Evolutionary conservation across 257 asterid genomes (phyloP).

Genomic region (Solanum etuberosum): DNA sequence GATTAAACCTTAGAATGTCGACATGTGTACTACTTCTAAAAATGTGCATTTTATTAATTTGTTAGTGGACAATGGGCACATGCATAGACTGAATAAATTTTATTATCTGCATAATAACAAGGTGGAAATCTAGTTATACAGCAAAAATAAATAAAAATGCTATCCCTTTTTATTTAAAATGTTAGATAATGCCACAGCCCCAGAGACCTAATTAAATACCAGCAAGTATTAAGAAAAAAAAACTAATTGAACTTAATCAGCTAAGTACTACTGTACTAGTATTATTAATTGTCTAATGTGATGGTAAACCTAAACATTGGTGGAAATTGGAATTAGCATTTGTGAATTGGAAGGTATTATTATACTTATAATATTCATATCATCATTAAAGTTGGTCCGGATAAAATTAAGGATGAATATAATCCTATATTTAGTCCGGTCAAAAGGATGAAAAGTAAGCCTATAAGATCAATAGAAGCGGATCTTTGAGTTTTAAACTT

Average conservation of each 20-base stretch:
- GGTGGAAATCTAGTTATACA: conserved; percentile 2
- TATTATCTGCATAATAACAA: not conserved
- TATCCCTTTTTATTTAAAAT: not conserved
- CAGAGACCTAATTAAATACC: not conserved
- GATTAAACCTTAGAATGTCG: not conserved
- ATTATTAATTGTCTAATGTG: not conserved
- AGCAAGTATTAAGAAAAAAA: not conserved
- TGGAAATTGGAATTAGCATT: not conserved
- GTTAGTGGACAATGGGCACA: not conserved
- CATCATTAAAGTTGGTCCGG: not conserved
- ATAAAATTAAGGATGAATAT: too few species aligned
- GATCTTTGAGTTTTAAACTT: too few species aligned
- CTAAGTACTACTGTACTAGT: not conserved
- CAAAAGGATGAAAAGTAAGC: not conserved
- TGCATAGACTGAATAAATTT: not conserved
- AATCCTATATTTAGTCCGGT: not conserved
- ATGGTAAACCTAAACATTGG: not conserved
- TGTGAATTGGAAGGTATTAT: not conserved
- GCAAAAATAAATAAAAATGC: not conserved
- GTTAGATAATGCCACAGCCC: not conserved
- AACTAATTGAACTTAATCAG: not conserved
- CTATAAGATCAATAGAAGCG: not conserved
- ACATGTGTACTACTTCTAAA: not conserved
- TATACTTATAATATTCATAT: not conserved
- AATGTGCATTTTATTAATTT: not conserved